Evolutionary conservation across 2,329 filamentous ascomycete species (phyloP), one percentile per base, ranked within the genome.

Genomic region (Sporothrix brunneoviolacea): DNA sequence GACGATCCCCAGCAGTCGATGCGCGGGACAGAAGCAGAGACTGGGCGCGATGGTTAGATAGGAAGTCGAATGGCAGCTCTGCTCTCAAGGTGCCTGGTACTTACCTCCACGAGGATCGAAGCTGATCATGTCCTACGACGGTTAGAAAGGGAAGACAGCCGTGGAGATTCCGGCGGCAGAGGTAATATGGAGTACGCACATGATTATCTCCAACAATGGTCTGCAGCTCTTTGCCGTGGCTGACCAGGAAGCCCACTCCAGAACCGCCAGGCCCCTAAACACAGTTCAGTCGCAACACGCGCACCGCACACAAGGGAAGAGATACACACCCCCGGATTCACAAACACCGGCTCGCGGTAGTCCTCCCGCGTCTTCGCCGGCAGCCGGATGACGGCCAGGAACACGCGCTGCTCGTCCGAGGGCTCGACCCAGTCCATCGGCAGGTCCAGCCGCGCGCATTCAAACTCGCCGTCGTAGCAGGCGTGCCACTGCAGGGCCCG

Each of bases 41-140:
- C 67, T 62, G 19, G 3, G 3, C 24, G 41, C 16, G 2, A 19
- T 13, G 7, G 6, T 24, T 27, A 19, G 12, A n/a, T 39, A 40
- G 18, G 6, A 28, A 5, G n/a, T 8, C 2, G 5, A 9, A 28
- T 4, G 24, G 37, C 40, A 30, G 44, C 32, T 13, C 5, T 15
- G 32, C 32, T 16, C 32, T 8, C n/a, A 22, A n/a, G 8, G 12
- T 4, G n/a, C n/a, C n/a, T n/a, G n/a, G 33, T 18, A 56, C 62
- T 55, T 52, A 64, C 69, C 61, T 22, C 75, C 75, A 18, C 75
- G 68, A 2, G 74, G 74, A 49, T 78, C 74, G 40, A 74, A 77
- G 38, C 69, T 69, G 50, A 78, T 68, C 2, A 78, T 64, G 39
- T 78, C 74, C 63, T 70, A 21, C 10, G 5, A 10, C 33, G 3